Conservation (phyloP, 1,284 basidiomycete species). For the Pterula multifida region DNA sequence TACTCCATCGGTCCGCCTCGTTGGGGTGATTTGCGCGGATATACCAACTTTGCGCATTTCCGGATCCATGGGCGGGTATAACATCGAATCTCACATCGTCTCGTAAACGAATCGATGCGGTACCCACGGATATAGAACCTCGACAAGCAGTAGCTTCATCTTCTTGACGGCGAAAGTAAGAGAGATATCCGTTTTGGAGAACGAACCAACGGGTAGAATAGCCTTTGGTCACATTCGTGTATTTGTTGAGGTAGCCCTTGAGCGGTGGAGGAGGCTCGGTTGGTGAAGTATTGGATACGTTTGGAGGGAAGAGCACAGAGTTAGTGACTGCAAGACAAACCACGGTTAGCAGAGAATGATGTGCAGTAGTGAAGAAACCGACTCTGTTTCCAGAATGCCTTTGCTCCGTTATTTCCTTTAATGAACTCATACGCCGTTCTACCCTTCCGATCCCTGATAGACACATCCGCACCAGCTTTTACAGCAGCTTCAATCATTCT, state of each 20-base stretch:
- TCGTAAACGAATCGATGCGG: constrained; percentile 47
- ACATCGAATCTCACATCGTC: constrained; percentile 69
- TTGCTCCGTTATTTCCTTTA: constrained; percentile 72
- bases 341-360: neutral
- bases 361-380: constrained; percentile 15
- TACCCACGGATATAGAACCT: constrained; percentile 84
- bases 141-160: constrained; percentile 50
- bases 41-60: constrained; percentile 68
- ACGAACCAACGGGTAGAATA: constrained; percentile 95
- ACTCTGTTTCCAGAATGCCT: constrained; percentile 81
- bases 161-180: constrained; percentile 39
- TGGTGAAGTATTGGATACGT: constrained; percentile 17
- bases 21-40: constrained; percentile 86
- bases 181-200: constrained; percentile 74
- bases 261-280: constrained; percentile 46
- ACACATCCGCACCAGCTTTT: constrained; percentile 82
- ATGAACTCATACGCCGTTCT: constrained; percentile 62
- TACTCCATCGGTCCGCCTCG: constrained; percentile 82
- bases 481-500: constrained; percentile 76
- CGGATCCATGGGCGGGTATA: neutral
- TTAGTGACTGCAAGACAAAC: constrained; percentile 48
- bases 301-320: constrained; percentile 39
- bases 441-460: constrained; percentile 74
- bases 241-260: constrained; percentile 81
- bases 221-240: constrained; percentile 82